A percentile compares a stretch with the other conserved stretches of the same genome.
Evolutionary conservation across 495 filamentous ascomycete species (phyloP).

Genomic region (Aspergillus incahuasiensis): DNA sequence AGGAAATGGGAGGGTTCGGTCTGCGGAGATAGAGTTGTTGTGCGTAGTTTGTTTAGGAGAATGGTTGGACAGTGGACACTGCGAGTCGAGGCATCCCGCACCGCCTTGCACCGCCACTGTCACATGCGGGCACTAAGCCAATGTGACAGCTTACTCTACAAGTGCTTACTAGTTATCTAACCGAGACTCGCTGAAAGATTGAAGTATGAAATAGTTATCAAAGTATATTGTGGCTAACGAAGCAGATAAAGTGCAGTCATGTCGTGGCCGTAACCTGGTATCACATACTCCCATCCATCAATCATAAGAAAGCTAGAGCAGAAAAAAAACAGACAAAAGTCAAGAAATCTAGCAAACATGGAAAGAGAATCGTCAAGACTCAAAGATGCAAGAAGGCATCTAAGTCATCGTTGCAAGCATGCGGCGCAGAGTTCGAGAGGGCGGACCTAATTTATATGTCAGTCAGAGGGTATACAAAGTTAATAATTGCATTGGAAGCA

Average conservation of each 20-base stretch:
- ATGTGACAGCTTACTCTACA: not conserved
- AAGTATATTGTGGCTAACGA: not conserved
- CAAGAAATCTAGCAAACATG: not conserved
- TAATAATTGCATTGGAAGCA: conserved; percentile 50
- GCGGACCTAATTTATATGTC: conserved; percentile 42
- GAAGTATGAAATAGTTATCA: no score
- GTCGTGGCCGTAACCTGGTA: conserved; percentile 5
- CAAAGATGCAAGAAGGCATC: not conserved
- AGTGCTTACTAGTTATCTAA: not conserved
- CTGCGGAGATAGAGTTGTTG: not conserved
- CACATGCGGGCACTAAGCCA: conserved; percentile 1
- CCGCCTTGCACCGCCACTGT: conserved; percentile 16
- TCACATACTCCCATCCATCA: conserved; percentile 2
- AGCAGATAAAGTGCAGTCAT: not conserved
- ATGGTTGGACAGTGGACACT: conserved; percentile 6
- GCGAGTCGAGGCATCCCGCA: conserved; percentile 11
- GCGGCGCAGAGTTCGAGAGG: conserved; percentile 61
- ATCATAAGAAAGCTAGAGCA: not conserved
- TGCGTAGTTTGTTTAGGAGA: conserved; percentile 6
- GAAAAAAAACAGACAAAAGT: not conserved
- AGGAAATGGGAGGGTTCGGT: not conserved
- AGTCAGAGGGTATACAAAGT: conserved; percentile 23
- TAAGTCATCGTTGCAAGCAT: conserved; percentile 76
- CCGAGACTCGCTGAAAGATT: not conserved
- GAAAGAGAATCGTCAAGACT: not conserved